phyloP scores from a whole-genome alignment of 768 basidiomycete species.

The Austroboletus eburneus region DNA sequence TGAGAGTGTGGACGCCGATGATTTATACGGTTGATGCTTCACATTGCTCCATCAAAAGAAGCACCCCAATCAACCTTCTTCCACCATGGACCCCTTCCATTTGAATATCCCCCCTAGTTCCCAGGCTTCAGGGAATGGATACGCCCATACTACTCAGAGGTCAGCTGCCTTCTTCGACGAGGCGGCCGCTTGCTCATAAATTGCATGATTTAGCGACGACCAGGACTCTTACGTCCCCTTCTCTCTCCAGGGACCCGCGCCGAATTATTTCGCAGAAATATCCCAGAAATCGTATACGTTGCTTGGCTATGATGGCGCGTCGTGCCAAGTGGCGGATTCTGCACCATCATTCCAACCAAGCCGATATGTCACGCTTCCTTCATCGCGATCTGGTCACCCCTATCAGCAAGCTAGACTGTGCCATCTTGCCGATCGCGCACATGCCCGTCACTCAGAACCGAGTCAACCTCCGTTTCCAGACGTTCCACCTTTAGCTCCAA shows the following conservation, averaged over 20 bases:
- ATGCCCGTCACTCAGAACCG: constrained; percentile 5
- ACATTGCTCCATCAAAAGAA: constrained; percentile 21
- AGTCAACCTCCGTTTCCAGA: not conserved
- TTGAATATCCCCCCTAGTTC: constrained; percentile 2
- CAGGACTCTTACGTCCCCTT: constrained; percentile 1
- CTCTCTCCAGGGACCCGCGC: not conserved
- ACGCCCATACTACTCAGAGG: constrained; percentile 8
- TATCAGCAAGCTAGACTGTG: constrained; percentile 15
- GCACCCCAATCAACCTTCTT: constrained; percentile 13
- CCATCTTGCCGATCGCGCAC: constrained; percentile 11
- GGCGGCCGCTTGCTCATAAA: constrained; percentile 5
- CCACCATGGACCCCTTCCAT: constrained; percentile 16
- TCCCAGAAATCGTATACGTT: constrained; percentile 7
- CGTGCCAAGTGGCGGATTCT: constrained; percentile 1
- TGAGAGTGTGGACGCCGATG: constrained; percentile 12
- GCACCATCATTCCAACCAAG: constrained; percentile 7
- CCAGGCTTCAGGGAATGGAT: constrained; percentile 5
- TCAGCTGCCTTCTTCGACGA: constrained; percentile 10
- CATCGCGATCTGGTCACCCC: constrained; percentile 9
- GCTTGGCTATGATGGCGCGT: not conserved
- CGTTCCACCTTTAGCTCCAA: not conserved
- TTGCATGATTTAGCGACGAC: constrained; percentile 8
- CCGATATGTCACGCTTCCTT: constrained; percentile 1
- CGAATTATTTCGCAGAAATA: not conserved
- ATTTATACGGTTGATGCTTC: constrained; percentile 18